A percentile compares a stretch with the other conserved stretches of the same genome.
Conservation (phyloP, 495 filamentous ascomycete species). For the Aspergillus asperescens region DNA sequence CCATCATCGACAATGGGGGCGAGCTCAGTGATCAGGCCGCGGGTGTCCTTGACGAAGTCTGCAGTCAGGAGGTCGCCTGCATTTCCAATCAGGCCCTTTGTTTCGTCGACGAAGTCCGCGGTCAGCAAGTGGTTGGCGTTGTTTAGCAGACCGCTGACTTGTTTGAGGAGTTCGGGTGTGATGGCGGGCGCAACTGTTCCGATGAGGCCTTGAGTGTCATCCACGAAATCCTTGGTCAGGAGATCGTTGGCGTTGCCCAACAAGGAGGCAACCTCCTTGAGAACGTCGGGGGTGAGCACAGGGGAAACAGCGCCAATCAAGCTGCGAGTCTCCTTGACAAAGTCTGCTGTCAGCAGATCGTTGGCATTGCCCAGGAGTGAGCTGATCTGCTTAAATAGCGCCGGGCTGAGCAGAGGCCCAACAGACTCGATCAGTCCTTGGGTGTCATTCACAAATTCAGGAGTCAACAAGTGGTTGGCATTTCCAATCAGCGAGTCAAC, state of each 20-base stretch:
- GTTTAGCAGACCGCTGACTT: constrained; percentile 27
- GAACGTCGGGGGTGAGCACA: constrained; percentile 31
- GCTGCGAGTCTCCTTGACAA: constrained; percentile 41
- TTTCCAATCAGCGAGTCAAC: constrained; percentile 36
- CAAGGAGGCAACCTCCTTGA: constrained; percentile 36
- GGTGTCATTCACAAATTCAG: constrained; percentile 34
- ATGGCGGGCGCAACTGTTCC: constrained; percentile 28
- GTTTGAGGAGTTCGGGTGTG: constrained; percentile 36
- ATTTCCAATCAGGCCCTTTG: constrained; percentile 24
- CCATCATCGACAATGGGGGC: constrained; percentile 32
- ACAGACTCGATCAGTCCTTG: constrained; percentile 27
- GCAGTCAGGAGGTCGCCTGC: constrained; percentile 33
- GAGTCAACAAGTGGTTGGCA: constrained; percentile 32
- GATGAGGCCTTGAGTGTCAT: constrained; percentile 33
- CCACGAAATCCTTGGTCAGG: constrained; percentile 24
- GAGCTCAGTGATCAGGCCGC: constrained; percentile 29
- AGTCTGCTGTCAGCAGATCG: constrained; percentile 33
- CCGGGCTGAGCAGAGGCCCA: constrained; percentile 31
- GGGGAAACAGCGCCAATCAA: constrained; percentile 44
- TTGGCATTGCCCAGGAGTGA: constrained; percentile 37
- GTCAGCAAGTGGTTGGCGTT: constrained; percentile 1
- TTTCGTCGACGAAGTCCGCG: background rate
- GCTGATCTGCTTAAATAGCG: constrained; percentile 30
- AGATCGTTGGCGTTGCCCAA: constrained; percentile 35
- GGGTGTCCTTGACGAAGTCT: constrained; percentile 34